Base-by-base conservation (phyloP, 768 basidiomycete genomes). In the Strobilomyces dryophilus region DNA sequence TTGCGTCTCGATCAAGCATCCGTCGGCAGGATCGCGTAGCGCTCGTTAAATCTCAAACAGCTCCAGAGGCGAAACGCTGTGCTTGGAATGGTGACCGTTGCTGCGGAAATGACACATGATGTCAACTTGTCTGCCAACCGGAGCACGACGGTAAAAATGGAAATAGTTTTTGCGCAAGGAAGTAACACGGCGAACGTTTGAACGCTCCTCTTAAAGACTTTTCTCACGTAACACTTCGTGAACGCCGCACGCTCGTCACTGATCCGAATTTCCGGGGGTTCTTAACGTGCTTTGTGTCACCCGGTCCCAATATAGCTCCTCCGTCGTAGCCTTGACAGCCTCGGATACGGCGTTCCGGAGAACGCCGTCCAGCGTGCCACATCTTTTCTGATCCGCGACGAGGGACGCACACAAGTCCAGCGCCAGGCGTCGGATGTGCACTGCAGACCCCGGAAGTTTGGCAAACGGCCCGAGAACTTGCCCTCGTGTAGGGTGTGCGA, bases 401-500 rank as follows among this genome's bases (percentile, higher is more conserved):
- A 78, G 59, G 9, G 63, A 66, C 17, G 68, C 72, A 14, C 74
- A 85, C 36, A 89, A 71, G 61, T 92, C 85, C 57, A 95, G 64
- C 17, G 79, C 84, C 20, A 92, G 74, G 31, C 75, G 71, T 51
- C 82, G 79, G 40, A 84, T 56, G 20, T 66, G 63, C 35, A 73
- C 69, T 26, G 31, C 61, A 14, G 71, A 55, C 3, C 52, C 34
- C 14, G 81, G 78, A n/a, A 97, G 71, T 65, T 81, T 87, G 48
- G 73, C 68, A 71, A 84, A 98, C 21, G 95, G 95, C 0, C 95
- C 95, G 15, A 73, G 71, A 31, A 94, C 63, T 50, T 76, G 73
- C 9, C 93, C 94, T 45, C 84, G 87, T 27, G 73, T 72, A n/a
- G 89, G 76, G 66, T 97, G 93, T 10, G 70, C 73, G 42, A 95